phyloP scores from a whole-genome alignment of 371 early-diverging fungal species.

The Mortierella sp. region DNA sequence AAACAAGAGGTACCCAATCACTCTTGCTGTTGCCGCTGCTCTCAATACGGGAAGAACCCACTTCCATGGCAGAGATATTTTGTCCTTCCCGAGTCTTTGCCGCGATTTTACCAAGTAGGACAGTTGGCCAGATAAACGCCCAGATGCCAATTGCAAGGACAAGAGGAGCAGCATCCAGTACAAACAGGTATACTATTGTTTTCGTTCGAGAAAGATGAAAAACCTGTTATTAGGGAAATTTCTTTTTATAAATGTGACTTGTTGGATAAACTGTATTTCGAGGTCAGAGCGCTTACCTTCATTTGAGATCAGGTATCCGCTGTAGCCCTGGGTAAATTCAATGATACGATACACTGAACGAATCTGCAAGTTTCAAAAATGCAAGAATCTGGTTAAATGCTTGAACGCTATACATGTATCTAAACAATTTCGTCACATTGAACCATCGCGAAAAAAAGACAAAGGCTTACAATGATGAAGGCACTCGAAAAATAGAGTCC shows the following conservation, averaged over 20 bases:
- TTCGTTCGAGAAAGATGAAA: background rate
- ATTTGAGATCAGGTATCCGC: constrained; percentile 19
- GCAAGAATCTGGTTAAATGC: background rate
- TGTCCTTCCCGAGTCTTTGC: constrained; percentile 6
- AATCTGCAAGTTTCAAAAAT: constrained; percentile 6
- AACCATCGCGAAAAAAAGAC: background rate
- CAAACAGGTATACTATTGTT: constrained; percentile 31
- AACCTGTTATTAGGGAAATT: no score
- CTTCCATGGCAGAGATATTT: background rate
- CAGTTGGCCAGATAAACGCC: constrained; percentile 32
- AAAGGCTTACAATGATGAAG: constrained; percentile 35
- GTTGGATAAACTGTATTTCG: no score
- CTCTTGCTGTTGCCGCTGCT: background rate
- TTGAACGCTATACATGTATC: background rate
- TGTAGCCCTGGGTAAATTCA: constrained; percentile 25
- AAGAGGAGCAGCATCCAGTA: constrained; percentile 36
- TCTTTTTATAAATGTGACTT: no score
- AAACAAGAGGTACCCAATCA: background rate
- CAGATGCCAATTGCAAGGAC: constrained; percentile 40
- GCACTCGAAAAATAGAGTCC: constrained; percentile 33
- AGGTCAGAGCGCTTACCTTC: constrained; percentile 17
- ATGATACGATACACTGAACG: constrained; percentile 41
- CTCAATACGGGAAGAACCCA: background rate
- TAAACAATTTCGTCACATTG: no score
- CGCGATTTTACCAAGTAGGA: constrained; percentile 16